phyloP scores from a whole-genome alignment of 164 flowering plant species.

The Vitis cinerea region DNA sequence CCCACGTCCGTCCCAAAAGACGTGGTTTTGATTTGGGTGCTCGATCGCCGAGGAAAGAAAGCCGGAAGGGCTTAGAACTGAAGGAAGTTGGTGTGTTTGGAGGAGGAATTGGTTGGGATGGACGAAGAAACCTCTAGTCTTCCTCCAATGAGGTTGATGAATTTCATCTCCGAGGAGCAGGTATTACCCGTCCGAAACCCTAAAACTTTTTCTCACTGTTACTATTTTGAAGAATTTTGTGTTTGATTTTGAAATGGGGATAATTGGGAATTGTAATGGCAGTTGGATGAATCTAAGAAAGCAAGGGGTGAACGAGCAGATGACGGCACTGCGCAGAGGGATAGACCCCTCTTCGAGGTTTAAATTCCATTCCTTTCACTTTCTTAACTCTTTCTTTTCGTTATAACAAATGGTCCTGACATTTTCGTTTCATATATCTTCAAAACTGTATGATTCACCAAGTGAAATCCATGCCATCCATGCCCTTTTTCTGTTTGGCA shows the following conservation, averaged over 20 bases:
- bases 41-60: too few species aligned
- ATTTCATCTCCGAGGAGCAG: conserved; percentile 91
- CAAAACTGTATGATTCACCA: too few species aligned
- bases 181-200: conserved; percentile 28
- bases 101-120: conserved; percentile 24
- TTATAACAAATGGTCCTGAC: too few species aligned
- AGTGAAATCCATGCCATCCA: too few species aligned
- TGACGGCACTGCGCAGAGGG: conserved; percentile 94
- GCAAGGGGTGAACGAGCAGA: conserved; percentile 78
- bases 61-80: too few species aligned
- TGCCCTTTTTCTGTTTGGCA: too few species aligned
- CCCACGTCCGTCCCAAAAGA: too few species aligned
- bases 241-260: too few species aligned
- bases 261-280: conserved; percentile 15
- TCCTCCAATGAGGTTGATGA: conserved; percentile 55
- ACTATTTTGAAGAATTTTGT: conserved; percentile 17
- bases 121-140: conserved; percentile 32
- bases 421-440: too few species aligned
- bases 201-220: background rate
- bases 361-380: background rate
- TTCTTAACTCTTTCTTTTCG: too few species aligned
- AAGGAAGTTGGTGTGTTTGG: too few species aligned
- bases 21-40: too few species aligned
- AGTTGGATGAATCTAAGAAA: conserved; percentile 77
- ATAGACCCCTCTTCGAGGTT: conserved; percentile 84